Evolutionary conservation across 768 basidiomycete species (phyloP), one percentile per base, ranked within the genome.

Genomic region (Cytidiella melzeri): DNA sequence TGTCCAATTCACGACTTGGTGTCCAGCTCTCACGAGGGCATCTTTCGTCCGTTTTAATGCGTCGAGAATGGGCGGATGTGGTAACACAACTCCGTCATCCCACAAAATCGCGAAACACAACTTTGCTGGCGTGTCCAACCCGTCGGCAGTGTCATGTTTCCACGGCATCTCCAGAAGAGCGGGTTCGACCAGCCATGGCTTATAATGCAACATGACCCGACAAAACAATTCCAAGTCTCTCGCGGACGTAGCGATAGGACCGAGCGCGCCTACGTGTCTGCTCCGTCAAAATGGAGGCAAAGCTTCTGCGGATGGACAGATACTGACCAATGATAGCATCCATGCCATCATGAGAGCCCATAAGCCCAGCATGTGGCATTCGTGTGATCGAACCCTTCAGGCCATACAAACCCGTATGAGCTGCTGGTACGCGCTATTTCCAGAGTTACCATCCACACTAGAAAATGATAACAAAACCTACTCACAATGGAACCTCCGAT

Each of bases 351-450:
- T 74, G 73, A 24, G 75, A 73, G 43, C 75, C 73, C 39, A 69
- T 53, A 37, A 77, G 65, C 21, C 75, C 76, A 1, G 71, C 73
- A 60, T 78, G 76, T 34, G 77, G 76, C 52, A 77, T 64, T 38
- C 77, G 73, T 20, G 68, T 71, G 41, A 77, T 73, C 13, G 76
- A 76, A 18, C 69, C 70, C 61, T 94, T 95, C 23, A 96, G 59
- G 15, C 84, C 77, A 61, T 84, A 96, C 23, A 89, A 71, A 0
- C 91, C 92, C 54, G 83, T 88, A 57, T 85, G 88, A 3, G 78
- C 75, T 0, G 88, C 69, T 0, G 93, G 93, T 49, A 93, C 90
- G 23, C 93, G 80, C 66, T 68, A 46, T n/a, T n/a, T n/a, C n/a
- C n/a, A n/a, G n/a, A n/a, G 21, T 12, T 12, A 21, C 9, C 21